A percentile compares a stretch with the other conserved stretches of the same genome.
Conservation (phyloP, 2,329 filamentous ascomycete species). For the Neurospora crassa region DNA sequence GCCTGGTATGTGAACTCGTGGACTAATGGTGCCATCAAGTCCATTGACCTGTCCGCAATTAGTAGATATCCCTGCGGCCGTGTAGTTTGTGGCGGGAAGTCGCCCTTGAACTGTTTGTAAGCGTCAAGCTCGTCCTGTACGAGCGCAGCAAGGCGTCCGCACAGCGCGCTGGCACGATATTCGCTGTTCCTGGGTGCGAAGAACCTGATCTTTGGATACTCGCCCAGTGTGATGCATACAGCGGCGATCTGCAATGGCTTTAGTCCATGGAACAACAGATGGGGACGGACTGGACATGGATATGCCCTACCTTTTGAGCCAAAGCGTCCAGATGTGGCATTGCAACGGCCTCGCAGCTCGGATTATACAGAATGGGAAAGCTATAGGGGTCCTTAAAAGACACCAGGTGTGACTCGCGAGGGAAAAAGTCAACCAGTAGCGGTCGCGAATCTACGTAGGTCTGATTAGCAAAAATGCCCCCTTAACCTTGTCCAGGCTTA, state of each 20-base stretch:
- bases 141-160: slow-evolving; percentile 79
- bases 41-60: slow-evolving; percentile 88
- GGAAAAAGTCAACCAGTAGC: slow-evolving; percentile 80
- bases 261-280: background rate
- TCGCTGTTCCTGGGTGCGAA: slow-evolving; percentile 65
- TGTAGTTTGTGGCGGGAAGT: slow-evolving; percentile 72
- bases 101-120: slow-evolving; percentile 74
- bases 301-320: slow-evolving; percentile 67
- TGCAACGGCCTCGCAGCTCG: slow-evolving; percentile 79
- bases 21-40: slow-evolving; percentile 74
- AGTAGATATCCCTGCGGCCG: slow-evolving; percentile 75
- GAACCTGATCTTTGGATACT: slow-evolving; percentile 89
- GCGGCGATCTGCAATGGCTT: slow-evolving; percentile 56
- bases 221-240: slow-evolving; percentile 83
- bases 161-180: slow-evolving; percentile 83
- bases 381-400: slow-evolving; percentile 94
- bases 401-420: slow-evolving; percentile 81
- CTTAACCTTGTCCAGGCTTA: background rate
- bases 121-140: slow-evolving; percentile 85
- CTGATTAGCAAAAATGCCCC: background rate
- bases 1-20: slow-evolving; percentile 99
- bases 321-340: slow-evolving; percentile 68
- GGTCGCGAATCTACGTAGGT: slow-evolving; percentile 54
- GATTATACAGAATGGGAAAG: slow-evolving; percentile 87
- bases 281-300: background rate